Evolutionary conservation across 345 rosid genomes (phyloP).

Genomic region (Draba incana): DNA sequence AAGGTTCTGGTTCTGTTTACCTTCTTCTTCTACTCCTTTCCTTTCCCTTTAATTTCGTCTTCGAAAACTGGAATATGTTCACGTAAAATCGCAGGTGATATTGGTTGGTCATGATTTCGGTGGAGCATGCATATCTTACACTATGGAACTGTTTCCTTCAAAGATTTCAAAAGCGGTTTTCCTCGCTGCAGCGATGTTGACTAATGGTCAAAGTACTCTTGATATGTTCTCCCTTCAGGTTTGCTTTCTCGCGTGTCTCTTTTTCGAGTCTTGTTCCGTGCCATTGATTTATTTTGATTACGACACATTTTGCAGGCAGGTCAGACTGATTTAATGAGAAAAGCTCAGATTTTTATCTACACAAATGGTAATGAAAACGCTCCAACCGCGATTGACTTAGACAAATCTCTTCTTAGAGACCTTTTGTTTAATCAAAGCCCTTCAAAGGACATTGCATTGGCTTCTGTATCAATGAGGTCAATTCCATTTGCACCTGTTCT

Average conservation of each 20-base stretch:
- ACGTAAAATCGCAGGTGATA: conserved; percentile 62
- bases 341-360: conserved; percentile 77
- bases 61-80: neutral
- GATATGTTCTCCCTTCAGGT: conserved; percentile 82
- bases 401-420: conserved; percentile 72
- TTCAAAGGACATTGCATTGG: conserved; percentile 89
- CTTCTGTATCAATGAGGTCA: conserved; percentile 91
- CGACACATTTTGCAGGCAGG: conserved; percentile 57
- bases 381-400: conserved; percentile 90
- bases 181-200: conserved; percentile 84
- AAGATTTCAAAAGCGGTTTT: conserved; percentile 77
- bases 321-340: conserved; percentile 68
- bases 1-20: conserved; percentile 55
- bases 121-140: conserved; percentile 84
- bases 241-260: conserved; percentile 19
- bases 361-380: conserved; percentile 75
- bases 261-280: neutral
- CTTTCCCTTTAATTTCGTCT: neutral
- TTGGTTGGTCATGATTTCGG: conserved; percentile 97
- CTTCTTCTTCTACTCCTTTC: conserved; percentile 4
- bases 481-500: conserved; percentile 92
- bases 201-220: conserved; percentile 70
- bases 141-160: conserved; percentile 81
- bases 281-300: neutral
- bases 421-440: conserved; percentile 86